Conservation (phyloP, 345 rosid genomes). For the Bruguiera sexangula region DNA sequence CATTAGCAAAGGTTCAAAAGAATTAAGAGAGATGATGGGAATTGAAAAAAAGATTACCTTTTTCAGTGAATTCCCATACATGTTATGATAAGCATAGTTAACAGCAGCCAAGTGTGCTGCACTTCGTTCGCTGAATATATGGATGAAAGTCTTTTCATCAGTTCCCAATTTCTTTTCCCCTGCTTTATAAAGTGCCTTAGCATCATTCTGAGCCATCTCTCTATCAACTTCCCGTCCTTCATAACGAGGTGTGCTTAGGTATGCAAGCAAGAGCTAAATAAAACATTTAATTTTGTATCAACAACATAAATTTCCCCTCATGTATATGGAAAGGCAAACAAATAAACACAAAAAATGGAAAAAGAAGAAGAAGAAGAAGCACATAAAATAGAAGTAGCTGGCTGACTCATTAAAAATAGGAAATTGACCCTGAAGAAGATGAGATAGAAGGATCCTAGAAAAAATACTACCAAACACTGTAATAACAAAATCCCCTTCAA, state of each 20-base stretch:
- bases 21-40: neutral
- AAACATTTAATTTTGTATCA: slow-evolving; percentile 12
- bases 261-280: slow-evolving; percentile 55
- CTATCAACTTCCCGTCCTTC: slow-evolving; percentile 54
- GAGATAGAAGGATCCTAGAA: neutral
- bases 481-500: neutral
- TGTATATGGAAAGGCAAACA: slow-evolving; percentile 1
- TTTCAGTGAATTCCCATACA: slow-evolving; percentile 47
- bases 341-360: neutral
- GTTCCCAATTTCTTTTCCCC: slow-evolving; percentile 68
- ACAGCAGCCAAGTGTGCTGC: slow-evolving; percentile 58
- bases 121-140: slow-evolving; percentile 53
- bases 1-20: neutral
- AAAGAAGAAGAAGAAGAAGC: neutral
- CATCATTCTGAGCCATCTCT: slow-evolving; percentile 42
- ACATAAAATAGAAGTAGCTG: too few species aligned
- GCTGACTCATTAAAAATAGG: neutral
- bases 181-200: slow-evolving; percentile 54
- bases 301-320: neutral
- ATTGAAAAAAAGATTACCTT: slow-evolving; percentile 36
- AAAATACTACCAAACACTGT: neutral
- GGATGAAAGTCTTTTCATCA: slow-evolving; percentile 64
- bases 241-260: slow-evolving; percentile 38
- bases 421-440: neutral
- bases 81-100: slow-evolving; percentile 34